phyloP scores from a whole-genome alignment of 2,329 filamentous ascomycete genomes.

The Sclerotinia spermophila region DNA sequence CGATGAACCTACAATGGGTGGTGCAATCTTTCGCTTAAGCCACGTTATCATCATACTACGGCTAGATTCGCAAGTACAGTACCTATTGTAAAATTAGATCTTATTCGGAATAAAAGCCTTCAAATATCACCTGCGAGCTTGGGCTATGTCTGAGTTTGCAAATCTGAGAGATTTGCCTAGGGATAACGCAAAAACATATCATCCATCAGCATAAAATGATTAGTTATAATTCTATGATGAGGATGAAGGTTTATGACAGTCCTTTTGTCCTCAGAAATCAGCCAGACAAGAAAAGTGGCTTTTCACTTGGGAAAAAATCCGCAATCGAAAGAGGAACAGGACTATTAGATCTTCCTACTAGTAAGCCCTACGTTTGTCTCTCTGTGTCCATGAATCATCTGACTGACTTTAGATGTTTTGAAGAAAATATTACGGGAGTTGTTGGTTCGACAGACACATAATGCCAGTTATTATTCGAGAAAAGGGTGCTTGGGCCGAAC shows the following conservation, averaged over 20 bases:
- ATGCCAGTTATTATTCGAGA: not conserved
- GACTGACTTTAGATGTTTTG: not conserved
- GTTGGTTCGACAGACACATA: not conserved
- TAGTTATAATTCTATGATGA: not conserved
- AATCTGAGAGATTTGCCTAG: not conserved
- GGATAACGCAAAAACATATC: rapidly evolving
- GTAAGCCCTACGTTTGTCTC: not conserved
- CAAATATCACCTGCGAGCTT: not conserved
- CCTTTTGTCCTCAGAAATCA: not conserved
- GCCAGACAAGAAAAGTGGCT: not conserved
- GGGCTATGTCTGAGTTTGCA: not conserved
- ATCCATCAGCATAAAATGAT: not conserved
- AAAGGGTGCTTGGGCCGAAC: not conserved
- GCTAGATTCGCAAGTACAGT: not conserved
- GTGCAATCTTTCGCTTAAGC: not conserved
- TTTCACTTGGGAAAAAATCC: rapidly evolving
- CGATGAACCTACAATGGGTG: not conserved
- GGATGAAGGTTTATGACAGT: not conserved
- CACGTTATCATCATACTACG: not conserved
- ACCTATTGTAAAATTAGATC: rapidly evolving
- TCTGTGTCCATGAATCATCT: not conserved
- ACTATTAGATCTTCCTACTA: not conserved
- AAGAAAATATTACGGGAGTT: not conserved
- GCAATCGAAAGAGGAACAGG: too few species aligned
- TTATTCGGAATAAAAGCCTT: rapidly evolving